A percentile compares a stretch with the other conserved stretches of the same genome.
phyloP scores from a whole-genome alignment of 257 asterid genomes.

The Fraxinus pennsylvanica region DNA sequence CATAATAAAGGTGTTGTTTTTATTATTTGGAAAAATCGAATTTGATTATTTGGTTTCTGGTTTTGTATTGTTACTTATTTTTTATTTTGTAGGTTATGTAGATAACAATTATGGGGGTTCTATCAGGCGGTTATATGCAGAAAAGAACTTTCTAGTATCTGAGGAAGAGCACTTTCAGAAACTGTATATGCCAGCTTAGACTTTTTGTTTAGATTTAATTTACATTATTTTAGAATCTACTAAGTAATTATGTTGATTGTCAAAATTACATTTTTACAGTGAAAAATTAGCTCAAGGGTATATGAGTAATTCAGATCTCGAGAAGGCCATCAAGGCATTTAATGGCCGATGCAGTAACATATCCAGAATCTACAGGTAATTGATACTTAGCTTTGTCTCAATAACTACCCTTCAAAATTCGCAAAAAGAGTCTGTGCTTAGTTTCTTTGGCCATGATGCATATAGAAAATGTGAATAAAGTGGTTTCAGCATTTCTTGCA shows the following conservation, averaged over 20 bases:
- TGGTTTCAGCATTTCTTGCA: background rate
- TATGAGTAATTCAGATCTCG: constrained; percentile 84
- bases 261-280: constrained; percentile 32
- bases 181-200: constrained; percentile 50
- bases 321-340: constrained; percentile 70
- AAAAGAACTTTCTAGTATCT: constrained; percentile 35
- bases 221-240: background rate
- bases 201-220: constrained; percentile 10
- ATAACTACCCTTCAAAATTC: background rate
- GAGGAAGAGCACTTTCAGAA: constrained; percentile 53
- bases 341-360: constrained; percentile 64
- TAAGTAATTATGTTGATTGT: background rate
- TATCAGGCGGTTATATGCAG: constrained; percentile 51
- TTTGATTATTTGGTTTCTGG: background rate
- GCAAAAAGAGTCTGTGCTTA: constrained; percentile 5
- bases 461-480: background rate
- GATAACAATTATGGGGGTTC: constrained; percentile 39
- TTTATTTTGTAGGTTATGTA: constrained; percentile 32
- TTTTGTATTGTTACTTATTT: background rate
- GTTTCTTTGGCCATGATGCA: background rate
- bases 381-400: background rate
- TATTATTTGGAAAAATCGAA: background rate
- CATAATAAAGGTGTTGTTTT: background rate
- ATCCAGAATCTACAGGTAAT: constrained; percentile 87
- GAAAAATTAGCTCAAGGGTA: constrained; percentile 82